phyloP scores from a whole-genome alignment of 305 asterid species.

The Fraxinus velutina region DNA sequence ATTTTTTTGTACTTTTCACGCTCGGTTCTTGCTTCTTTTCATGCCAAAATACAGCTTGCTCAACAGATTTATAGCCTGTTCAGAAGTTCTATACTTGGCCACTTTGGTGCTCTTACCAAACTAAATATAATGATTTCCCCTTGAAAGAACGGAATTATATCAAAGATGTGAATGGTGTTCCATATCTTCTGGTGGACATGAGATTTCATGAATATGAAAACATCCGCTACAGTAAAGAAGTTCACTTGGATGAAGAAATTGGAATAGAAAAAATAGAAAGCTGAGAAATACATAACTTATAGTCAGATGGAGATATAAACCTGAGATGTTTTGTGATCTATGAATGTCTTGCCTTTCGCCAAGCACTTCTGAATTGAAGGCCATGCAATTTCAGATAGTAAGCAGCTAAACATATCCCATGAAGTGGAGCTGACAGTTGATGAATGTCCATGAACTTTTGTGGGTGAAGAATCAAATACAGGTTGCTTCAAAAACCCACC shows the following conservation, averaged over 20 bases:
- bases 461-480: constrained; percentile 38
- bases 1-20: background rate
- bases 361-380: constrained; percentile 70
- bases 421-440: constrained; percentile 44
- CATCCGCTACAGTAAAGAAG: constrained; percentile 20
- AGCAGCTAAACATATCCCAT: constrained; percentile 71
- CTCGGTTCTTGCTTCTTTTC: background rate
- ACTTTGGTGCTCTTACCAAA: background rate
- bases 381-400: constrained; percentile 76
- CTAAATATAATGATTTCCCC: background rate
- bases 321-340: constrained; percentile 72
- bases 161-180: background rate
- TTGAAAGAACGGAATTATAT: background rate
- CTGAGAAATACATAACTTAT: constrained; percentile 14
- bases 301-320: constrained; percentile 36
- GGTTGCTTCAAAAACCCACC: constrained; percentile 93
- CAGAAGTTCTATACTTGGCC: background rate
- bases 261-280: constrained; percentile 19
- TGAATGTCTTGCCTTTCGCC: constrained; percentile 76
- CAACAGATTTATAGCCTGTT: background rate
- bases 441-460: constrained; percentile 31
- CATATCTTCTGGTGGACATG: background rate
- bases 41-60: constrained; percentile 4
- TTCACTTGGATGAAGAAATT: background rate
- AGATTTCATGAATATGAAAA: constrained; percentile 10